Evolutionary conservation across 169 alveolate genomes (phyloP), one percentile per base, ranked within the genome.

Genomic region (Plasmodium gonderi): DNA sequence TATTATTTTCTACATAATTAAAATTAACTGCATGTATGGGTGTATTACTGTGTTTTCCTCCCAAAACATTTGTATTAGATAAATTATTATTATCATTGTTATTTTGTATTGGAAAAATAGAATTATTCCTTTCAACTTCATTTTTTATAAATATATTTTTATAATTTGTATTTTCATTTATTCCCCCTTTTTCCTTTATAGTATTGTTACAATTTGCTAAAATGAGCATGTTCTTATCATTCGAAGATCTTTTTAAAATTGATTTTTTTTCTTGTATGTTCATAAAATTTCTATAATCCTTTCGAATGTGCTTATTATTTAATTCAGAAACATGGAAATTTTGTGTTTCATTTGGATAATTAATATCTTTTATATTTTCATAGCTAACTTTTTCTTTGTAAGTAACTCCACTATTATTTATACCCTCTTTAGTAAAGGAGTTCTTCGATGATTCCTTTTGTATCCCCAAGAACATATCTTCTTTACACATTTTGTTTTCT

Each of bases 1-100:
- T 64, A 7, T 23, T 80, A 69, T 33, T 47, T 49, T 51, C 76
- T 72, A 83, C 42, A 83, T 69, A 83, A 83, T 83, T 69, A 12
- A 26, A 26, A 76, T 38, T 33, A 8, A 40, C 51, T 31, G 64
- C 51, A 33, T 49, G 36, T 7, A 47, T 8, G 11, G 78, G 26
- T 31, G 42, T 38, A 2, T 44, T 12, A 83, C 14, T 26, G 40
- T 1, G 20, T 14, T 72, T 72, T 3, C 23, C 31, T 80, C 33
- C 26, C 20, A 11, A 60, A 72, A 4, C 40, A 49, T 83, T 47
- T 72, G 64, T n/a, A 31, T 69, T 47, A 54, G 83, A 31, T 2
- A 33, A 1, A 31, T 68, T 74, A 36, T 33, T 74, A 74, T 45
- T 23, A 9, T 74, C 80, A 17, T 74, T 44, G 54, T 74, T 74